phyloP scores from a whole-genome alignment of 495 filamentous ascomycete genomes.

The Friedmanniomyces simplex region DNA sequence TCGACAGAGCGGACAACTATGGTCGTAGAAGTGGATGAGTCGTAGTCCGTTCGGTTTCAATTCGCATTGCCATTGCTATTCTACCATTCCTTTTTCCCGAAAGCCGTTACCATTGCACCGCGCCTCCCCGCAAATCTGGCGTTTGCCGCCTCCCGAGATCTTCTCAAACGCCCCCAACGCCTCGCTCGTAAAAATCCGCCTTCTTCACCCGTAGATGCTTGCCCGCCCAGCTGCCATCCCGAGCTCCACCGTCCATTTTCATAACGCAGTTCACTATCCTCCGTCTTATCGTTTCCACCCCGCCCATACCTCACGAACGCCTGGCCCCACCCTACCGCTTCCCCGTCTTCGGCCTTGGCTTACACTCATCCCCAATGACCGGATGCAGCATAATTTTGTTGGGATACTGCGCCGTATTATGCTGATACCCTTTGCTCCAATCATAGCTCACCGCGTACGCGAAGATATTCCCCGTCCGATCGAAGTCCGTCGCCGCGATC shows the following conservation, averaged over 20 bases:
- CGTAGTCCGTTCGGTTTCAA: too few species aligned
- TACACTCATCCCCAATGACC: conserved; percentile 66
- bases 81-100: too few species aligned
- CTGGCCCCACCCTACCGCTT: conserved; percentile 48
- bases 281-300: too few species aligned
- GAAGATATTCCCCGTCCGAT: conserved; percentile 65
- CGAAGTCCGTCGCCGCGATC: conserved; percentile 71
- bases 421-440: conserved; percentile 81
- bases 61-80: too few species aligned
- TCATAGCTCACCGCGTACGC: conserved; percentile 90
- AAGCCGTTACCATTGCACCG: not conserved
- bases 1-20: too few species aligned
- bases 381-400: conserved; percentile 86
- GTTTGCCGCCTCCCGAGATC: not conserved
- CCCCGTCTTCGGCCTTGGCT: conserved; percentile 60
- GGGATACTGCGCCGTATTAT: conserved; percentile 55
- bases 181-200: not conserved
- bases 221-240: not conserved
- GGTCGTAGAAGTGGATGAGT: too few species aligned
- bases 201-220: not conserved
- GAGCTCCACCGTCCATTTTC: not conserved
- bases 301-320: not conserved
- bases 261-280: not conserved
- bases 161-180: not conserved
- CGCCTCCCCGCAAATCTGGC: not conserved